Conservation (phyloP, 2,329 filamentous ascomycete species). For the Diaporthe citriasiana region DNA sequence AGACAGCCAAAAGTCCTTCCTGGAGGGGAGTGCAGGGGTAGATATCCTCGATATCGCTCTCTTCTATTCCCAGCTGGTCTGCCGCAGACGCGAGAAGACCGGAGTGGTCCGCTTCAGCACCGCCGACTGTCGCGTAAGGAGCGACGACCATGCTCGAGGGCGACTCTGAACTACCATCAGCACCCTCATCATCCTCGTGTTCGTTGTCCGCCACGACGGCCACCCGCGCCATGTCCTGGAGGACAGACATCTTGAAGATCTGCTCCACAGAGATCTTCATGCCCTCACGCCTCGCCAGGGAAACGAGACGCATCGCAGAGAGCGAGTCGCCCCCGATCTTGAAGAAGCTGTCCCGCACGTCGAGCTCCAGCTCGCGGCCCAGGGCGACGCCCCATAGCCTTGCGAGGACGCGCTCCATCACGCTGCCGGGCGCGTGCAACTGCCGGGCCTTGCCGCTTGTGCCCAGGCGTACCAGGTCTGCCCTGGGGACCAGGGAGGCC, state of each 20-base stretch:
- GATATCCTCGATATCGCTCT: constrained; percentile 45
- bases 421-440: background rate
- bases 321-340: constrained; percentile 50
- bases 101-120: background rate
- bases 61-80: constrained; percentile 28
- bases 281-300: constrained; percentile 1
- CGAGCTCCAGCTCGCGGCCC: constrained; percentile 29
- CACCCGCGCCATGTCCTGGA: constrained; percentile 5
- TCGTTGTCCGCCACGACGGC: background rate
- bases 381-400: constrained; percentile 5
- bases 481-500: background rate
- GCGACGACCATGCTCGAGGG: background rate
- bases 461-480: background rate
- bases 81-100: constrained; percentile 23
- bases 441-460: background rate
- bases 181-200: background rate
- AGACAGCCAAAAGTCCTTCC: constrained; percentile 49
- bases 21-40: constrained; percentile 51
- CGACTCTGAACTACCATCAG: background rate
- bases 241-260: constrained; percentile 12
- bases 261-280: constrained; percentile 13
- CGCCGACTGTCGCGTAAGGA: background rate
- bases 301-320: constrained; percentile 46
- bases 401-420: constrained; percentile 13
- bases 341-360: constrained; percentile 48